A percentile compares a stretch with the other conserved stretches of the same genome.
These are phyloP conservation scores for Ulmus americana DNA, from an alignment of 331 rosid genomes.

Conservation along the genomic window DNA sequence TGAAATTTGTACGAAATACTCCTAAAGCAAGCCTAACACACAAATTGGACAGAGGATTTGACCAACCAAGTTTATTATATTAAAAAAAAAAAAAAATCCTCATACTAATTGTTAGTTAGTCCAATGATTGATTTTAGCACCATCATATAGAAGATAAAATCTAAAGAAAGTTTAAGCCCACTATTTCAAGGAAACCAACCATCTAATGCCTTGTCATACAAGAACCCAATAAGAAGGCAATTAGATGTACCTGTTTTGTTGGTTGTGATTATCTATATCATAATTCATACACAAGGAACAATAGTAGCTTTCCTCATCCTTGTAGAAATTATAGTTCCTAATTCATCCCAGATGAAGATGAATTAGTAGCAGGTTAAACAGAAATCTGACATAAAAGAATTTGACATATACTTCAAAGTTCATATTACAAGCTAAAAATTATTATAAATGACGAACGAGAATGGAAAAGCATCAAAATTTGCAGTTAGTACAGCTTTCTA, in stretches of 20 bases:
- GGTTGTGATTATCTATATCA: too few species aligned
- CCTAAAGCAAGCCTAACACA: too few species aligned
- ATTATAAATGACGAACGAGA: not conserved
- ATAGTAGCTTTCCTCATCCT: not conserved
- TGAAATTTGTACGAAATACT: too few species aligned
- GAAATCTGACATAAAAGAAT: not conserved
- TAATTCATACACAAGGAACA: too few species aligned
- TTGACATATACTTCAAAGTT: not conserved
- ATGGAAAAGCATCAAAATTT: conserved; percentile 1
- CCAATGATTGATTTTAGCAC: too few species aligned
- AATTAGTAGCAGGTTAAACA: not conserved
- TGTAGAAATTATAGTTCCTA: not conserved
- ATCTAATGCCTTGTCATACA: not conserved
- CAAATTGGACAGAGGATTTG: too few species aligned
- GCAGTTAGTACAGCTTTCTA: conserved; percentile 27
- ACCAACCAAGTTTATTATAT: too few species aligned
- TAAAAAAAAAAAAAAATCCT: too few species aligned
- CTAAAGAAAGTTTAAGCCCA: too few species aligned
- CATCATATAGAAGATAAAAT: too few species aligned
- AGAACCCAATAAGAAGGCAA: not conserved
- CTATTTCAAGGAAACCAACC: not conserved
- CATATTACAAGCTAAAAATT: not conserved
- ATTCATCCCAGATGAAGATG: not conserved
- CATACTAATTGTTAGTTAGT: too few species aligned
- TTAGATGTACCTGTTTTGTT: not conserved